Percentiles rank a stretch among this genome's conserved stretches.
Evolutionary conservation across 1,284 basidiomycete genomes (phyloP).

Genomic region (Salmacisia buchloeana): DNA sequence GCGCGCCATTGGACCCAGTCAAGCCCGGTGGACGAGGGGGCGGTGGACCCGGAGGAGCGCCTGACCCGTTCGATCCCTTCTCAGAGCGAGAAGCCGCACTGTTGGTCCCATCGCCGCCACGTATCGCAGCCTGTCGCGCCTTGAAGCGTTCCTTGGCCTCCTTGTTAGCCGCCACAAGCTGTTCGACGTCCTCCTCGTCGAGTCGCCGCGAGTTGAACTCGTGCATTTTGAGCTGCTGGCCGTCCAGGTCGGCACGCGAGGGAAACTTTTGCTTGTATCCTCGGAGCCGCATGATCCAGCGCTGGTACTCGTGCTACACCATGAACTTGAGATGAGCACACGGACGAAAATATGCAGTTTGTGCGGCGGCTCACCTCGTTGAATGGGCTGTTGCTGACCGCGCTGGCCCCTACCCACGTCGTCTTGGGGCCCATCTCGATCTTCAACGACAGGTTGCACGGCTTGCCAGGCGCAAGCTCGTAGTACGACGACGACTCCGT

Average conservation of each 20-base stretch:
- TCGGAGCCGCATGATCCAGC: conserved; percentile 57
- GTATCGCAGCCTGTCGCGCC: not conserved
- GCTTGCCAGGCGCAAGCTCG: conserved; percentile 49
- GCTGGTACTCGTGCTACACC: conserved; percentile 68
- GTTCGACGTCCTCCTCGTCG: conserved; percentile 62
- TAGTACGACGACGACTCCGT: not conserved
- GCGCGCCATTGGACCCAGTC: not conserved
- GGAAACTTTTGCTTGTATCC: conserved; percentile 64
- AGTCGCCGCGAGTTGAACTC: conserved; percentile 61
- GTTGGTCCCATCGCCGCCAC: not conserved
- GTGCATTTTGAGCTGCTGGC: conserved; percentile 62
- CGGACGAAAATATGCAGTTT: conserved; percentile 4
- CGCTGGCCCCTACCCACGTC: conserved; percentile 66
- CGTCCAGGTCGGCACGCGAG: conserved; percentile 62
- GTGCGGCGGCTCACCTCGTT: conserved; percentile 55
- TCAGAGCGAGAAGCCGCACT: not conserved
- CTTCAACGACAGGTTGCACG: conserved; percentile 62
- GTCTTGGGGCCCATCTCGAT: conserved; percentile 66
- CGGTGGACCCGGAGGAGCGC: not conserved
- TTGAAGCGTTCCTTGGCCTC: not conserved
- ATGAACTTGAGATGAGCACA: not conserved
- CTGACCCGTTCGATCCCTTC: not conserved
- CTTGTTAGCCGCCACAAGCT: not conserved
- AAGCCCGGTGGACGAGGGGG: conserved; percentile 3
- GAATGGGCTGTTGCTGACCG: conserved; percentile 68